Conservation (phyloP, 768 basidiomycete genomes). For the Pleurotus citrinopileatus region DNA sequence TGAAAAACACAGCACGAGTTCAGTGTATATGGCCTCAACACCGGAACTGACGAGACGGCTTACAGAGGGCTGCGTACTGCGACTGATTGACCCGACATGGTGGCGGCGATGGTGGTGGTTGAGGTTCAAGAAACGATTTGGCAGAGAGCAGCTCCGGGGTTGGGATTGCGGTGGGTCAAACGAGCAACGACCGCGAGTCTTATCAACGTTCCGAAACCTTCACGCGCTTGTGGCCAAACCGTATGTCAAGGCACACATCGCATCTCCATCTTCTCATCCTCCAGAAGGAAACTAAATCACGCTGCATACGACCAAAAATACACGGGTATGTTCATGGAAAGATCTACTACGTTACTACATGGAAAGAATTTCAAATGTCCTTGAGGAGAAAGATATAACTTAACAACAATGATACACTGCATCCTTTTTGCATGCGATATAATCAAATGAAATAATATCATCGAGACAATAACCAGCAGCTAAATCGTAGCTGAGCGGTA, state of each 20-base stretch:
- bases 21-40: background rate
- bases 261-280: background rate
- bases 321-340: background rate
- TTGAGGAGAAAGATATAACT: slow-evolving; percentile 3
- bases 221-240: slow-evolving; percentile 1
- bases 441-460: too few species aligned
- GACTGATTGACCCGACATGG: too few species aligned
- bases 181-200: background rate
- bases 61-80: slow-evolving; percentile 39
- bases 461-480: too few species aligned
- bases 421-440: background rate
- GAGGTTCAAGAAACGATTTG: background rate
- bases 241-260: slow-evolving; percentile 5
- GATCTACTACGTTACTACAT: too few species aligned
- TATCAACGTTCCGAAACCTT: slow-evolving; percentile 2
- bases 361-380: too few species aligned
- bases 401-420: background rate
- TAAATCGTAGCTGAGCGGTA: too few species aligned
- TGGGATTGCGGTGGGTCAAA: background rate
- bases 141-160: background rate
- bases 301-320: background rate
- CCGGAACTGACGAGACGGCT: slow-evolving; percentile 13
- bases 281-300: slow-evolving; percentile 5
- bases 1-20: slow-evolving; percentile 22
- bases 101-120: slow-evolving; percentile 14